Evolutionary conservation across 192 early-diverging fungal genomes (phyloP).

Genomic region (Piromyces finnis): DNA sequence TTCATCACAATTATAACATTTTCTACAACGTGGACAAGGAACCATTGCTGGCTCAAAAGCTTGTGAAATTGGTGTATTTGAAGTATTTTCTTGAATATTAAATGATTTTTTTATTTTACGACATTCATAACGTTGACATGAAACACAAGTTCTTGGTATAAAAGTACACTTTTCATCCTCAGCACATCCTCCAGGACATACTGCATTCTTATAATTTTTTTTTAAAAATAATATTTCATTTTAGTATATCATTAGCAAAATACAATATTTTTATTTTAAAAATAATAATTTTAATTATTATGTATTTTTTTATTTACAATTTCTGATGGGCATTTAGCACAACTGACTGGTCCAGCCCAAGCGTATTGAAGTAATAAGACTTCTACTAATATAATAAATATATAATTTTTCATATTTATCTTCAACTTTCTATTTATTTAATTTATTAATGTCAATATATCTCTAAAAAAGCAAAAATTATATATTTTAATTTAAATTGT

Average conservation of each 20-base stretch:
- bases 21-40: neutral
- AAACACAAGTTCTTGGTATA: neutral
- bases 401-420: neutral
- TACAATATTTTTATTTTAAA: too few relatives aligned
- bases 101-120: too few relatives aligned
- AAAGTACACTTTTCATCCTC: neutral
- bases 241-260: too few relatives aligned
- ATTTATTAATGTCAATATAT: too few relatives aligned
- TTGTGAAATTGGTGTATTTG: neutral
- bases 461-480: too few relatives aligned
- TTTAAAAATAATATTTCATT: too few relatives aligned
- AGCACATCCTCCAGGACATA: neutral
- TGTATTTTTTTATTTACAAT: neutral
- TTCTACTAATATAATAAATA: neutral
- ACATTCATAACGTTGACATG: neutral
- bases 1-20: neutral
- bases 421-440: too few relatives aligned
- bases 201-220: too few relatives aligned
- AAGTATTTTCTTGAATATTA: too few relatives aligned
- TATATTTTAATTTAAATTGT: too few relatives aligned
- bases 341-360: neutral
- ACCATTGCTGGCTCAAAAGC: neutral
- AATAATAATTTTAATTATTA: too few relatives aligned
- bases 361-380: neutral
- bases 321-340: neutral